Percentiles rank a stretch among this genome's conserved stretches.
Conservation (phyloP, 2,329 filamentous ascomycete genomes). For the Fusarium nelsonii region DNA sequence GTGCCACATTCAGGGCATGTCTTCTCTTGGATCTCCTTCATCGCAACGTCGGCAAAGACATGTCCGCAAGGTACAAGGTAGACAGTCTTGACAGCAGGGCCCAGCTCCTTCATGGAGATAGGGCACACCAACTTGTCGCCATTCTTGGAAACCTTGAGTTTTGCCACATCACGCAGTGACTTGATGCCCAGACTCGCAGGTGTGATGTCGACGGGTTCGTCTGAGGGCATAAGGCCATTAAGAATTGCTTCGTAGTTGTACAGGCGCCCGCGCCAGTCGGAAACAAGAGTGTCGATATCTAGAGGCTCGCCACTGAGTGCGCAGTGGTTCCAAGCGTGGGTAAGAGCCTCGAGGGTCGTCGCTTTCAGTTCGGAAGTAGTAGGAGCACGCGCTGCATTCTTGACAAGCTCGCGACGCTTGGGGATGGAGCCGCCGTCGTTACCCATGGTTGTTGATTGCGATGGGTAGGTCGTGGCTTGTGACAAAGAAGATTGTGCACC, state of each 20-base stretch:
- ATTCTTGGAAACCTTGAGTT: slow-evolving; percentile 75
- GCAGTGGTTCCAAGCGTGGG: slow-evolving; percentile 88
- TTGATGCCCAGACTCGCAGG: slow-evolving; percentile 73
- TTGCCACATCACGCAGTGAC: slow-evolving; percentile 86
- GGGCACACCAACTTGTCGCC: slow-evolving; percentile 82
- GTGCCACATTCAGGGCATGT: slow-evolving; percentile 80
- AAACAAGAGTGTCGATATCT: slow-evolving; percentile 78
- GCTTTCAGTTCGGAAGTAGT: slow-evolving; percentile 91
- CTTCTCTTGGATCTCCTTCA: slow-evolving; percentile 80
- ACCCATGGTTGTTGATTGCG: slow-evolving; percentile 74
- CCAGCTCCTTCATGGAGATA: slow-evolving; percentile 86
- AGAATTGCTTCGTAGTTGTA: slow-evolving; percentile 97
- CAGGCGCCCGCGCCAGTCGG: slow-evolving; percentile 83
- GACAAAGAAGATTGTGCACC: background rate
- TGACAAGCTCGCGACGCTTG: slow-evolving; percentile 94
- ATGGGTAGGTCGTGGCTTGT: background rate
- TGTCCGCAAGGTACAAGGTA: slow-evolving; percentile 97
- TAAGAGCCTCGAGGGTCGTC: slow-evolving; percentile 83
- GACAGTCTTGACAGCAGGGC: slow-evolving; percentile 81
- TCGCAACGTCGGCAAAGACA: slow-evolving; percentile 87
- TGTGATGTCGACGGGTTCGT: slow-evolving; percentile 66
- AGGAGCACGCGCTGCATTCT: slow-evolving; percentile 85
- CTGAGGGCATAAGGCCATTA: slow-evolving; percentile 66
- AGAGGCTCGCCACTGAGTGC: slow-evolving; percentile 85
- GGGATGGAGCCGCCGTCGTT: slow-evolving; percentile 98